Percentiles rank a stretch among this genome's conserved stretches.
phyloP scores from a whole-genome alignment of 495 filamentous ascomycete genomes.

The Penicillium cosmopolitanum region DNA sequence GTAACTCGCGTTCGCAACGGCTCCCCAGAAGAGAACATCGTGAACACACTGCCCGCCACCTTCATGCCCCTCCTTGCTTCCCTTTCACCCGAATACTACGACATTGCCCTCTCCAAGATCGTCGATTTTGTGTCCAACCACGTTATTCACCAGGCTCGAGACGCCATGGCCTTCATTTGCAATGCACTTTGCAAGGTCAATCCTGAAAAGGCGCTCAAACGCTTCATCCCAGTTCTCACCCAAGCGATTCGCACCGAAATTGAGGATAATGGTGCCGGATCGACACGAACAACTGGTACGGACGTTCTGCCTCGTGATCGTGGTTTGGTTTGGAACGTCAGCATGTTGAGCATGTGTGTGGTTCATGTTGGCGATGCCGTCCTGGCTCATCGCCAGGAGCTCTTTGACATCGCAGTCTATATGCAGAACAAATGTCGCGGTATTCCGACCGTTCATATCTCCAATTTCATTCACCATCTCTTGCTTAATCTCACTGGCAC shows the following conservation, averaged over 20 bases:
- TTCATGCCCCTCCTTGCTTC: slow-evolving; percentile 89
- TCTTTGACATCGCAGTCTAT: slow-evolving; percentile 89
- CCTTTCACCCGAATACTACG: slow-evolving; percentile 91
- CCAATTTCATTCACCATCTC: slow-evolving; percentile 98
- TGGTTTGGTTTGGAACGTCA: slow-evolving; percentile 94
- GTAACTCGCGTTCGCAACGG: slow-evolving; percentile 81
- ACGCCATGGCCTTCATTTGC: slow-evolving; percentile 99
- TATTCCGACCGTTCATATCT: slow-evolving; percentile 91
- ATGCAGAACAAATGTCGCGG: slow-evolving; percentile 96
- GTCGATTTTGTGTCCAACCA: slow-evolving; percentile 91
- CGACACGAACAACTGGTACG: slow-evolving; percentile 87
- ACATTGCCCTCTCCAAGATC: slow-evolving; percentile 88
- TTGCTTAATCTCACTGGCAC: slow-evolving; percentile 94
- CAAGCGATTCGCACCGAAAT: slow-evolving; percentile 95
- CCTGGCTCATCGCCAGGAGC: slow-evolving; percentile 80
- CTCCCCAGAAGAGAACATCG: slow-evolving; percentile 94
- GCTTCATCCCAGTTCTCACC: slow-evolving; percentile 85
- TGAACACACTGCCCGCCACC: slow-evolving; percentile 92
- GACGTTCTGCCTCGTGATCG: slow-evolving; percentile 93
- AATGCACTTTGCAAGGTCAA: slow-evolving; percentile 94
- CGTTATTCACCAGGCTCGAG: slow-evolving; percentile 94
- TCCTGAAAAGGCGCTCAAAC: slow-evolving; percentile 86
- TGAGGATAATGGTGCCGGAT: slow-evolving; percentile 94
- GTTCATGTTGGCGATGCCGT: slow-evolving; percentile 93
- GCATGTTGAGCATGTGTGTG: slow-evolving; percentile 97